Conservation (phyloP, 2,329 filamentous ascomycete genomes). For the Trichophyton schoenleinii region DNA sequence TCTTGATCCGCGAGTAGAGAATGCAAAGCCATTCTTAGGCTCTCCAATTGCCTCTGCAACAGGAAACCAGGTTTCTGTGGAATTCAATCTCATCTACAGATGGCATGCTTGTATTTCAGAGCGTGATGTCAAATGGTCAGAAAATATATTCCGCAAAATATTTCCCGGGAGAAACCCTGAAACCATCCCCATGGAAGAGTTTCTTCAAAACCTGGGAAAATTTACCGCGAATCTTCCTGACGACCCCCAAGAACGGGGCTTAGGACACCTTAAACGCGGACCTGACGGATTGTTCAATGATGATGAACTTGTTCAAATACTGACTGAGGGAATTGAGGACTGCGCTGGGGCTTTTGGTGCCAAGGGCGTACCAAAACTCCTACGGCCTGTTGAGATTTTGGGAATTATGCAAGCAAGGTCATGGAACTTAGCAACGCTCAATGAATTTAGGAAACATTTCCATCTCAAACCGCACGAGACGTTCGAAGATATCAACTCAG, state of each 20-base stretch:
- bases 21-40: slow-evolving; percentile 14
- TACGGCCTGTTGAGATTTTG: slow-evolving; percentile 64
- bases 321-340: slow-evolving; percentile 54
- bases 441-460: slow-evolving; percentile 52
- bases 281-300: slow-evolving; percentile 53
- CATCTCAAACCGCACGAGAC: slow-evolving; percentile 44
- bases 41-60: slow-evolving; percentile 28
- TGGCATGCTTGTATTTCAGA: slow-evolving; percentile 54
- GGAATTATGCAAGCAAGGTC: slow-evolving; percentile 64
- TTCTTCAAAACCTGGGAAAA: slow-evolving; percentile 37
- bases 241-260: slow-evolving; percentile 51
- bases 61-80: slow-evolving; percentile 41
- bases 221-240: slow-evolving; percentile 44
- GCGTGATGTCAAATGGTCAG: slow-evolving; percentile 60
- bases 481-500: slow-evolving; percentile 48
- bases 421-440: slow-evolving; percentile 41
- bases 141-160: slow-evolving; percentile 43
- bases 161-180: slow-evolving; percentile 12
- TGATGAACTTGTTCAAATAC: slow-evolving; percentile 54
- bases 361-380: slow-evolving; percentile 56
- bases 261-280: slow-evolving; percentile 48
- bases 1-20: slow-evolving; percentile 32
- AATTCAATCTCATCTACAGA: slow-evolving; percentile 44
- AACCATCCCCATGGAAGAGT: slow-evolving; percentile 26
- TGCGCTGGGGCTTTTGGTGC: slow-evolving; percentile 57